Evolutionary conservation across 805 yeast species (phyloP).

Genomic region (Kodamaea neixiangensis): DNA sequence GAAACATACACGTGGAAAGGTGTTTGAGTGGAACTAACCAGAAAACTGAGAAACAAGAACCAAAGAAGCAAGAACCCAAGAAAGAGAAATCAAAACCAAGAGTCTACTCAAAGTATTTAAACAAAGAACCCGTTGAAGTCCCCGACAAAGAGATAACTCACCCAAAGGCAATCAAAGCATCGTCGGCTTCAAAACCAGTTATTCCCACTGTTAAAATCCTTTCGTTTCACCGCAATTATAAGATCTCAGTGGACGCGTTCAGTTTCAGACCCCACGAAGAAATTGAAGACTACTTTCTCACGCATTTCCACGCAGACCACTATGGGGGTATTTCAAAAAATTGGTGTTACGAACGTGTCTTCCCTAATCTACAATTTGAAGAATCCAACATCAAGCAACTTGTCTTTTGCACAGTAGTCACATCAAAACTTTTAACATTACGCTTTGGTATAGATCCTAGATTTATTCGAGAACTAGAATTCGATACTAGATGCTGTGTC

Average conservation of each 20-base stretch:
- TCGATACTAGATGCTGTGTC: conserved; percentile 37
- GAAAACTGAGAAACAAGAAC: conserved; percentile 4
- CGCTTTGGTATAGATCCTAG: conserved; percentile 58
- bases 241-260: conserved; percentile 69
- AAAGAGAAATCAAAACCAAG: background rate
- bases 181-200: conserved; percentile 25
- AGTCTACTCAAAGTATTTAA: conserved; percentile 2
- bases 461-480: conserved; percentile 39
- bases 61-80: conserved; percentile 11
- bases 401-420: conserved; percentile 72
- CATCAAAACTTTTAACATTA: conserved; percentile 56
- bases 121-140: background rate
- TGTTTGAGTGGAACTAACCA: conserved; percentile 34
- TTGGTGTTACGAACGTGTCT: conserved; percentile 58
- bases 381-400: conserved; percentile 42
- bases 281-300: conserved; percentile 57
- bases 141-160: background rate
- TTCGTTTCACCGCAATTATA: conserved; percentile 36
- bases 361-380: conserved; percentile 26
- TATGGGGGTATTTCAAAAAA: conserved; percentile 80
- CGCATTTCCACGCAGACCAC: conserved; percentile 94
- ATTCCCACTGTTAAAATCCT: conserved; percentile 60
- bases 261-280: conserved; percentile 46
- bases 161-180: conserved; percentile 12
- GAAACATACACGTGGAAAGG: conserved; percentile 57